Evolutionary conservation across 495 filamentous ascomycete genomes (phyloP).

Genomic region (Penicillium bialowiezense): DNA sequence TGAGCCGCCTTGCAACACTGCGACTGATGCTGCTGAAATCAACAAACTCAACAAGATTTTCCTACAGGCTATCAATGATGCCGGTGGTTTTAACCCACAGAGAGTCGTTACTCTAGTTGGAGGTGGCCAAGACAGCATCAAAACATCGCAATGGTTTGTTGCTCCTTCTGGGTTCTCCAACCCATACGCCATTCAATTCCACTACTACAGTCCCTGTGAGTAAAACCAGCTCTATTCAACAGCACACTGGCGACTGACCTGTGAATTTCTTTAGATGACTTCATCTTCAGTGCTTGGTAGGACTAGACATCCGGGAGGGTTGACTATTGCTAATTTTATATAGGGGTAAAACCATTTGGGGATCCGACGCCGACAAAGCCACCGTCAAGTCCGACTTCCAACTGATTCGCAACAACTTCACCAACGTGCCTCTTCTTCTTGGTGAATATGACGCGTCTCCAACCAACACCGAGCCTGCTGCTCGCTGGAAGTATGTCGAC

Average conservation of each 20-base stretch:
- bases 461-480: conserved; percentile 49
- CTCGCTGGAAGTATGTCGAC: conserved; percentile 58
- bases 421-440: conserved; percentile 52
- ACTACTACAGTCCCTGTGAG: conserved; percentile 60
- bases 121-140: conserved; percentile 46
- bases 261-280: conserved; percentile 34
- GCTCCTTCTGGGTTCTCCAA: conserved; percentile 48
- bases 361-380: conserved; percentile 51
- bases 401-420: conserved; percentile 51
- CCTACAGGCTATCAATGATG: conserved; percentile 50
- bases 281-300: conserved; percentile 48
- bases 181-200: conserved; percentile 61
- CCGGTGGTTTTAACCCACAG: conserved; percentile 54
- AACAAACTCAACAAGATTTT: conserved; percentile 60
- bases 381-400: conserved; percentile 49
- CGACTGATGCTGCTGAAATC: conserved; percentile 46
- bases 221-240: conserved; percentile 5
- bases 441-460: conserved; percentile 58
- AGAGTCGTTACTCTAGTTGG: conserved; percentile 58
- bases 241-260: neutral
- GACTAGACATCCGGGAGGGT: neutral
- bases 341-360: conserved; percentile 61
- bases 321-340: neutral
- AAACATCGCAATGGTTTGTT: conserved; percentile 55
- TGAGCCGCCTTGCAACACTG: conserved; percentile 52